Percentiles rank a stretch among this genome's conserved stretches.
phyloP scores from a whole-genome alignment of 768 basidiomycete species.

The Lentinus brumalis region DNA sequence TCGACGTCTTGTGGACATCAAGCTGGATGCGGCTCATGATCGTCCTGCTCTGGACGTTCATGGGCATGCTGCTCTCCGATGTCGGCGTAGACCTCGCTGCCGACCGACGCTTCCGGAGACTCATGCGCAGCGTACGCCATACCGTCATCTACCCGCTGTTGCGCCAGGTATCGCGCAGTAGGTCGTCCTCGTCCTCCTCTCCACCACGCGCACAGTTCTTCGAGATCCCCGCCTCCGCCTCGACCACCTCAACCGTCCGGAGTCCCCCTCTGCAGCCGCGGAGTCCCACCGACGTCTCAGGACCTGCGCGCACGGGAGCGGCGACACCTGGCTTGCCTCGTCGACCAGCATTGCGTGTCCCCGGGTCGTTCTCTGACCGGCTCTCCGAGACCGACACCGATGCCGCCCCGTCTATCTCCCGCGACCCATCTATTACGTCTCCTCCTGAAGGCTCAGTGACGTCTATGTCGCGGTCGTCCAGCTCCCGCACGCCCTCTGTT shows the following conservation, averaged over 20 bases:
- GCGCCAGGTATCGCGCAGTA: slow-evolving; percentile 10
- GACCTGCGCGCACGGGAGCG: not conserved
- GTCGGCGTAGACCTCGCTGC: slow-evolving; percentile 48
- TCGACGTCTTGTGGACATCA: slow-evolving; percentile 71
- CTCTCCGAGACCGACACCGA: slow-evolving; percentile 24
- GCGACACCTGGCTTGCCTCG: slow-evolving; percentile 13
- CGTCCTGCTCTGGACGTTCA: slow-evolving; percentile 53
- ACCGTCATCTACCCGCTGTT: slow-evolving; percentile 23
- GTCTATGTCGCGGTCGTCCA: slow-evolving; percentile 1
- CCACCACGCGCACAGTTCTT: slow-evolving; percentile 24
- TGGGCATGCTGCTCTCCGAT: slow-evolving; percentile 57
- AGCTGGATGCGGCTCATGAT: slow-evolving; percentile 47
- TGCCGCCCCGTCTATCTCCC: not conserved
- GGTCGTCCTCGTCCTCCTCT: slow-evolving; percentile 1
- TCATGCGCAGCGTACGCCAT: slow-evolving; percentile 29
- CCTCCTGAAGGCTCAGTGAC: slow-evolving; percentile 3
- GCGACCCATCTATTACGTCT: slow-evolving; percentile 3
- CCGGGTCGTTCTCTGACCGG: slow-evolving; percentile 28
- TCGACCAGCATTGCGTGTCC: slow-evolving; percentile 26
- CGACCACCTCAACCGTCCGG: slow-evolving; percentile 19
- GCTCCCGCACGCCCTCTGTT: slow-evolving; percentile 13
- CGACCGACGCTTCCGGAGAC: slow-evolving; percentile 37
- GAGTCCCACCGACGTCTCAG: slow-evolving; percentile 1
- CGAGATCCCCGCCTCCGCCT: slow-evolving; percentile 17
- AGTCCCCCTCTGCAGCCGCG: slow-evolving; percentile 12